Evolutionary conservation across 106 monocot species (phyloP).

Genomic region (Triglochin maritima): DNA sequence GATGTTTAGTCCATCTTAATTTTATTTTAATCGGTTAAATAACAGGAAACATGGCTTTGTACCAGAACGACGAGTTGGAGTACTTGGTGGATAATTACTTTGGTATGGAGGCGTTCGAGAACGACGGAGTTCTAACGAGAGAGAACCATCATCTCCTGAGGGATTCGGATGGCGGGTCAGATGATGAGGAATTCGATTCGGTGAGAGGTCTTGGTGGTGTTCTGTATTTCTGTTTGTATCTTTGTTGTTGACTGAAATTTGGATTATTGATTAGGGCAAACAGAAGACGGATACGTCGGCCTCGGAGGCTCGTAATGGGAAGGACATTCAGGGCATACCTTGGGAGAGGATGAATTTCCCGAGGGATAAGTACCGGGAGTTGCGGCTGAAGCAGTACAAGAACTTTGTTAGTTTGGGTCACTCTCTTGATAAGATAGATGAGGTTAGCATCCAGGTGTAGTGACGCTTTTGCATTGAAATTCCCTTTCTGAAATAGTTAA

Average conservation of each 20-base stretch:
- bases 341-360: slow-evolving; percentile 47
- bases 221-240: not conserved
- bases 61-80: slow-evolving; percentile 31
- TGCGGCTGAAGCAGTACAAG: slow-evolving; percentile 50
- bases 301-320: slow-evolving; percentile 32
- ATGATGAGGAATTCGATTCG: slow-evolving; percentile 1
- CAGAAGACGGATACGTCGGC: slow-evolving; percentile 44
- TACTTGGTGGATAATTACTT: slow-evolving; percentile 28
- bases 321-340: slow-evolving; percentile 57
- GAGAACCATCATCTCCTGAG: not conserved
- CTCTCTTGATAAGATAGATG: slow-evolving; percentile 14
- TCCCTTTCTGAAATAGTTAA: too few species aligned
- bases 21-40: too few species aligned
- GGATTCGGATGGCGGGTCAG: not conserved
- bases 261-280: slow-evolving; percentile 15
- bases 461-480: too few species aligned
- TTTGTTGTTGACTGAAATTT: not conserved
- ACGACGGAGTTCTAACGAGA: slow-evolving; percentile 3
- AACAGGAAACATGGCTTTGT: slow-evolving; percentile 17
- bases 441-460: slow-evolving; percentile 15
- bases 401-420: slow-evolving; percentile 34
- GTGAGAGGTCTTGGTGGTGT: not conserved
- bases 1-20: too few species aligned
- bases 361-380: slow-evolving; percentile 37
- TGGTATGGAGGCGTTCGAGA: slow-evolving; percentile 20